Base-by-base conservation (phyloP, 306 rosid species). In the Fagus crenata region DNA sequence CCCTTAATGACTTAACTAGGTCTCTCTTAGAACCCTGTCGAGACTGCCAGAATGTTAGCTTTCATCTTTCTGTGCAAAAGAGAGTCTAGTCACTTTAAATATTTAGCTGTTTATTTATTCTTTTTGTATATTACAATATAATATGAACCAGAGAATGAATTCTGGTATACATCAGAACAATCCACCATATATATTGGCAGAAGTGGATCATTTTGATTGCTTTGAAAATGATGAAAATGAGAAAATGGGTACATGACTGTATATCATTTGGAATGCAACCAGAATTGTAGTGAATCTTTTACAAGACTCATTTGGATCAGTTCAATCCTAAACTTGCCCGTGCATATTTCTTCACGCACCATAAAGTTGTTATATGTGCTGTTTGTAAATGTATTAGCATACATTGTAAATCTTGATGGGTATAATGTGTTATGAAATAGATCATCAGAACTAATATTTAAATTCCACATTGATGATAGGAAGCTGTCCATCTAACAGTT, bases 401-500 rank as follows among this genome's bases (percentile, higher is more conserved):
- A 31, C 39, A 35, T 71, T 46, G 43, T 72, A 59, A 63, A 53
- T 72, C 72, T 71, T 71, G 75, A 60, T 77, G 67, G 72, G 72
- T 67, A 33, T 70, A 32, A 81, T 49, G 64, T 81, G 49, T 75
- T 74, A 22, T 60, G 69, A 54, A 71, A 74, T 37, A 68, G 71
- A 53, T 68, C 51, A 60, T 53, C n/a, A 69, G 67, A 69, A 58
- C 71, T 68, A 46, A 46, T 41, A 55, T 55, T 41, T 72, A 11
- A 83, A 7, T 39, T 71, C 36, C 73, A 53, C 64, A 53, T 80
- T 77, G 86, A 76, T 82, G 71, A 35, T 77, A 95, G 98, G 98
- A 90, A 88, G 97, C 96, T 55, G 97, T 92, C 81, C 97, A 80
- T 80, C 97, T 83, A 86, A 95, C 97, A n/a, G 97, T 92, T 65